Evolutionary conservation across 495 filamentous ascomycete species (phyloP).

Genomic region (Neurospora sp.): DNA sequence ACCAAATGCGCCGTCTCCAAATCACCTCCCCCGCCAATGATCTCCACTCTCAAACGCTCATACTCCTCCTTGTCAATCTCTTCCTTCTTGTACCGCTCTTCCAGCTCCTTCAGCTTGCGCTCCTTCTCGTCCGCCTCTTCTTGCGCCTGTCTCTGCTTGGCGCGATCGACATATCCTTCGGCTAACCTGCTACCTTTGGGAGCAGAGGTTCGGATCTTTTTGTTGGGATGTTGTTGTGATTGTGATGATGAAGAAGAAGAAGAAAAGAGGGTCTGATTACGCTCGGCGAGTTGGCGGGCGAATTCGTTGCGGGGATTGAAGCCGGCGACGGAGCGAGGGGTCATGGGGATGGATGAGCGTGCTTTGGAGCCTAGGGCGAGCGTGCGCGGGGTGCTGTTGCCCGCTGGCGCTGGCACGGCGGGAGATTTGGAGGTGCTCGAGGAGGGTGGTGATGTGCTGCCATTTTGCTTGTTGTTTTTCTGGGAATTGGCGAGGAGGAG

Average conservation of each 20-base stretch:
- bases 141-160: slow-evolving; percentile 39
- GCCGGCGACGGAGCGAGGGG: slow-evolving; percentile 60
- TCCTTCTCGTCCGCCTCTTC: slow-evolving; percentile 55
- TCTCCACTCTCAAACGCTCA: slow-evolving; percentile 58
- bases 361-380: slow-evolving; percentile 52
- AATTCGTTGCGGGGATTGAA: slow-evolving; percentile 50
- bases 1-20: slow-evolving; percentile 70
- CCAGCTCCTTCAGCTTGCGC: slow-evolving; percentile 60
- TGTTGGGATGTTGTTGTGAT: slow-evolving; percentile 36
- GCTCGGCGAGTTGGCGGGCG: slow-evolving; percentile 74
- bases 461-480: slow-evolving; percentile 24
- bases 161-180: slow-evolving; percentile 78
- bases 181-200: slow-evolving; percentile 78
- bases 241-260: neutral
- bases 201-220: slow-evolving; percentile 67
- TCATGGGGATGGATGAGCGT: slow-evolving; percentile 77
- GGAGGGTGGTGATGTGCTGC: slow-evolving; percentile 19
- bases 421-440: slow-evolving; percentile 14
- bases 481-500: slow-evolving; percentile 50
- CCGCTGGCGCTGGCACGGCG: neutral
- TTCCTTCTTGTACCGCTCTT: slow-evolving; percentile 70
- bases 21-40: slow-evolving; percentile 63
- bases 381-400: slow-evolving; percentile 14
- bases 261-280: slow-evolving; percentile 34
- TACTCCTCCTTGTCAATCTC: slow-evolving; percentile 71